These are phyloP conservation scores for Fusarium humuli DNA, from an alignment of 2,329 filamentous ascomycete genomes.

Conservation along the genomic window DNA sequence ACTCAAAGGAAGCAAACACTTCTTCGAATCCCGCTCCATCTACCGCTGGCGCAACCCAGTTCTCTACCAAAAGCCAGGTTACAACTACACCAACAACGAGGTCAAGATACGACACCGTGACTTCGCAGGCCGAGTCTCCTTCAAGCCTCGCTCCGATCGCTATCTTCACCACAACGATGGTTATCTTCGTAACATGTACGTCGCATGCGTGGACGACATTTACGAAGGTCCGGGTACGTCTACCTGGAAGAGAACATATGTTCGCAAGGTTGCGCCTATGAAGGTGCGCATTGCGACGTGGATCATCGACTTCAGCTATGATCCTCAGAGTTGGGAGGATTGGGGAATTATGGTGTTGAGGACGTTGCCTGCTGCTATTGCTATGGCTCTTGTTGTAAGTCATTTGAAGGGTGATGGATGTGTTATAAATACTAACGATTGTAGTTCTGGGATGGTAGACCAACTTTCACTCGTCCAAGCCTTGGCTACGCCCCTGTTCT, in stretches of 20 bases:
- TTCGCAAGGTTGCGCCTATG: slow-evolving; percentile 43
- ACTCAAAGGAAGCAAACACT: slow-evolving; percentile 42
- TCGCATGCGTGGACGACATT: slow-evolving; percentile 43
- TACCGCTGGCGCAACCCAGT: slow-evolving; percentile 40
- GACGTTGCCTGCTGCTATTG: slow-evolving; percentile 43
- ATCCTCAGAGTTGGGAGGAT: slow-evolving; percentile 44
- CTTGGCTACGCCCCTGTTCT: slow-evolving; percentile 43
- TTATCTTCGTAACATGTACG: slow-evolving; percentile 45
- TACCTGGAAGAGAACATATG: slow-evolving; percentile 47
- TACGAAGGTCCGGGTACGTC: slow-evolving; percentile 43
- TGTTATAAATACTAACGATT: no score
- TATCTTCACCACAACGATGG: slow-evolving; percentile 45
- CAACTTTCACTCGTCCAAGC: slow-evolving; percentile 16
- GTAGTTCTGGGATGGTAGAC: slow-evolving; percentile 43
- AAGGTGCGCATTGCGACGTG: slow-evolving; percentile 46
- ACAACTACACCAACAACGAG: slow-evolving; percentile 31
- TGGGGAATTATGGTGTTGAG: slow-evolving; percentile 43
- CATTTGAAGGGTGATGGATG: no score
- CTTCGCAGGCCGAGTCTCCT: slow-evolving; percentile 39
- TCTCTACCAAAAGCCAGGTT: slow-evolving; percentile 43
- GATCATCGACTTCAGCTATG: slow-evolving; percentile 45
- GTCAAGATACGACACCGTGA: slow-evolving; percentile 39
- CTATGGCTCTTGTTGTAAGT: slow-evolving; percentile 43
- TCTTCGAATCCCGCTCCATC: slow-evolving; percentile 37
- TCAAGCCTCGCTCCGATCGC: slow-evolving; percentile 42